phyloP scores from a whole-genome alignment of 345 rosid species.

The Populus ilicifolia region DNA sequence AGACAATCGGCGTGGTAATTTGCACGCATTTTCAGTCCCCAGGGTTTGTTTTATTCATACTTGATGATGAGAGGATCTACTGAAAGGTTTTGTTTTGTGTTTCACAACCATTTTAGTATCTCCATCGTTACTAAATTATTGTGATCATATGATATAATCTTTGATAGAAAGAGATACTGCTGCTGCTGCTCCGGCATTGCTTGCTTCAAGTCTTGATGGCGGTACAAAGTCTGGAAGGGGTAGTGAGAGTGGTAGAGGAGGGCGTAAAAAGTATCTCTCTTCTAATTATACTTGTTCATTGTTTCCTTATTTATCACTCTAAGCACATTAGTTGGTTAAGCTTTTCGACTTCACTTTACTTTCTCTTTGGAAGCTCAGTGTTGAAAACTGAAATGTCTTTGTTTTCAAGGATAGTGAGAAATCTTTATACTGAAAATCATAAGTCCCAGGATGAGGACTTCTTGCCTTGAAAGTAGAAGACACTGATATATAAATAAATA shows the following conservation, averaged over 20 bases:
- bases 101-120: background rate
- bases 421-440: too few species aligned
- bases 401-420: too few species aligned
- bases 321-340: background rate
- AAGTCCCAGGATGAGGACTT: too few species aligned
- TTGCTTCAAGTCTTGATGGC: constrained; percentile 44
- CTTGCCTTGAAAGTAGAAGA: too few species aligned
- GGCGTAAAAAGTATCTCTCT: constrained; percentile 78
- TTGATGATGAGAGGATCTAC: background rate
- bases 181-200: constrained; percentile 37
- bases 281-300: background rate
- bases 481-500: too few species aligned
- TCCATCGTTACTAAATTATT: background rate
- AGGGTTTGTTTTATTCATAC: too few species aligned
- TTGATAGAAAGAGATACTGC: constrained; percentile 59
- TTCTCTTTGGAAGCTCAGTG: background rate
- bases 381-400: background rate
- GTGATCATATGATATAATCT: background rate
- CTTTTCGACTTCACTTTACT: background rate
- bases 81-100: background rate
- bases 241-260: constrained; percentile 82
- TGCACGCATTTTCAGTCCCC: background rate
- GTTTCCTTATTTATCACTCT: constrained; percentile 1
- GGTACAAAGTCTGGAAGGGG: constrained; percentile 58
- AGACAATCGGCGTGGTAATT: constrained; percentile 71